Evolutionary conservation across 768 basidiomycete genomes (phyloP).

Genomic region (Termitomyces sp.): DNA sequence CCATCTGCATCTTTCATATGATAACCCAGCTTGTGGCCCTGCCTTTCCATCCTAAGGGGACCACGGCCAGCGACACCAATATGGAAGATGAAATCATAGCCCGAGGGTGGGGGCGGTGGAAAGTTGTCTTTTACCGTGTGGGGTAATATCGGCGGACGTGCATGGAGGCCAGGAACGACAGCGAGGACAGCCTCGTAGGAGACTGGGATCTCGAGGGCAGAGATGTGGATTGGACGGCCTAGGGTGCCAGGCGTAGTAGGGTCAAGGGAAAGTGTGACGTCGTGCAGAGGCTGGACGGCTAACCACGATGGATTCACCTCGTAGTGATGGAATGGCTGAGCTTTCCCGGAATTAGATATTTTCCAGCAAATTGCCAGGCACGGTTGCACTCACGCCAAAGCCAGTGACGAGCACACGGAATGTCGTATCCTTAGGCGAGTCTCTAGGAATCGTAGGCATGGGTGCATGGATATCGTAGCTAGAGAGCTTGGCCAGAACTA

Average conservation of each 20-base stretch:
- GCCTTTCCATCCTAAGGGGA: slow-evolving; percentile 57
- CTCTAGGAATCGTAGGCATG: slow-evolving; percentile 29
- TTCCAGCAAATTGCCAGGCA: slow-evolving; percentile 2
- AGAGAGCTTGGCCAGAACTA: not conserved
- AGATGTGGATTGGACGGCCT: slow-evolving; percentile 48
- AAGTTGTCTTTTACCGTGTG: slow-evolving; percentile 28
- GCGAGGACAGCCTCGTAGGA: slow-evolving; percentile 54
- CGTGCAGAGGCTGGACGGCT: slow-evolving; percentile 60
- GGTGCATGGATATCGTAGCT: slow-evolving; percentile 22
- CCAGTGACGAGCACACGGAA: slow-evolving; percentile 49
- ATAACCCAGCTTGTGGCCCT: slow-evolving; percentile 68
- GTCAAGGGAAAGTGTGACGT: slow-evolving; percentile 44
- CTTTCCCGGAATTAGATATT: slow-evolving; percentile 15
- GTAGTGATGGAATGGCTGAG: slow-evolving; percentile 54
- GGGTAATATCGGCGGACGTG: slow-evolving; percentile 52
- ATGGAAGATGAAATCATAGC: slow-evolving; percentile 71
- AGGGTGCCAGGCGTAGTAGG: slow-evolving; percentile 16
- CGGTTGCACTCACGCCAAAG: slow-evolving; percentile 43
- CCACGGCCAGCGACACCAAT: slow-evolving; percentile 67
- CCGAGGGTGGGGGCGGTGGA: slow-evolving; percentile 39
- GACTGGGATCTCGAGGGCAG: slow-evolving; percentile 55
- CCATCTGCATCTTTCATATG: slow-evolving; percentile 64
- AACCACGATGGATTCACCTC: slow-evolving; percentile 70
- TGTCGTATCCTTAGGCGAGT: slow-evolving; percentile 26
- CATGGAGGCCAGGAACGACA: slow-evolving; percentile 55